Evolutionary conservation across 1,139 yeast genomes (phyloP), one percentile per base, ranked within the genome.

Genomic region (Pneumocystis oryctolagi): DNA sequence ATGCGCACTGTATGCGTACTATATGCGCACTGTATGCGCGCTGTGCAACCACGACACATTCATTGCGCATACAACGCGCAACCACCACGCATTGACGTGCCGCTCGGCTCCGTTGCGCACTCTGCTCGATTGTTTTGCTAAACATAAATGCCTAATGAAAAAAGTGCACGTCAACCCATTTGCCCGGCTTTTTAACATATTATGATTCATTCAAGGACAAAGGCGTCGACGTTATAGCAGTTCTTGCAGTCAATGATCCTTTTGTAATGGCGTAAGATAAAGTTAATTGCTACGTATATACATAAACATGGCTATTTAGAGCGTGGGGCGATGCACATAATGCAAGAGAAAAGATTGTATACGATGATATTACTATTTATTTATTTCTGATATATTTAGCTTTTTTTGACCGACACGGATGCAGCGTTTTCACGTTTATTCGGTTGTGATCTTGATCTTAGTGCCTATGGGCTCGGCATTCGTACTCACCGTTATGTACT

Each of bases 231-330:
- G 82, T 81, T 70, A 78, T 89, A 62, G 78, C 88, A 65, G 85
- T 89, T 39, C 72, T 87, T 65, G 81, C 94, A 62, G 86, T 87
- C 65, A 89, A 89, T 75, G 89, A 87, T 70, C 87, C 96, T 37
- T 88, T 88, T 72, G 94, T 89, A 64, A 77, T 78, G 73, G 68
- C 76, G 55, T 47, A 47, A 20, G 55, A 20, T 12, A 2, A 3
- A 4, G 37, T 14, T 31, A 8, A 5, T 31, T 31, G n/a, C n/a
- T n/a, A 4, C 8, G 34, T 31, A 31, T 31, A 31, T 31, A 42
- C n/a, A 39, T n/a, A 6, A 16, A n/a, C n/a, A n/a, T 18, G 30
- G 18, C 37, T 3, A 5, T 9, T 2, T 16, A 47, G 55, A 73
- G 79, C 81, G 9, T 75, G 85, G 66, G 82, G 82, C 47, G 74